These are phyloP conservation scores for Cordyceps tenuipes DNA, from an alignment of 2,329 filamentous ascomycete genomes.

Conservation along the genomic window DNA sequence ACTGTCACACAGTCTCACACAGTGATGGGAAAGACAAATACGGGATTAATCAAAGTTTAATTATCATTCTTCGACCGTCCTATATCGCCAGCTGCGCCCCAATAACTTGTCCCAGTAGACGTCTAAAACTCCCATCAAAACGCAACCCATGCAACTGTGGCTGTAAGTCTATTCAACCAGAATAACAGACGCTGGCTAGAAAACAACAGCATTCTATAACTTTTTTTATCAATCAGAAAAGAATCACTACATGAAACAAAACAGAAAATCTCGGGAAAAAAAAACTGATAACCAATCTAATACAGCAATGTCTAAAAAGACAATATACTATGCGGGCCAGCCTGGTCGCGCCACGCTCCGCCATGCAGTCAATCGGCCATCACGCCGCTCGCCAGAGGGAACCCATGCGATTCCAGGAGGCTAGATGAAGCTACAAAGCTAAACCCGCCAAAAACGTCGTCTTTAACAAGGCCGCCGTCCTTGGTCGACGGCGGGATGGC, in stretches of 20 bases:
- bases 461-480: constrained; percentile 49
- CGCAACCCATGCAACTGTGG: neutral
- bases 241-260: neutral
- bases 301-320: neutral
- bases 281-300: neutral
- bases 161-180: neutral
- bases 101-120: neutral
- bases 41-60: neutral
- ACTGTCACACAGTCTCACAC: neutral
- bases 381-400: constrained; percentile 19
- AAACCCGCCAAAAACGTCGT: constrained; percentile 56
- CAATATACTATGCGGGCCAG: neutral
- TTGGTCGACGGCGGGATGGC: constrained; percentile 28
- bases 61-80: neutral
- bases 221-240: neutral
- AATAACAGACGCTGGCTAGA: neutral
- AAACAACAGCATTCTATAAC: neutral
- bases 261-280: neutral
- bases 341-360: neutral
- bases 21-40: neutral
- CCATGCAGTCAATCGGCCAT: constrained; percentile 5
- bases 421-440: constrained; percentile 55
- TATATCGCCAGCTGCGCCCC: neutral
- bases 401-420: constrained; percentile 42
- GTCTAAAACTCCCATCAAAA: neutral